These are phyloP conservation scores for Capsicum pubescens DNA, from an alignment of 257 asterid genomes.

Conservation along the genomic window DNA sequence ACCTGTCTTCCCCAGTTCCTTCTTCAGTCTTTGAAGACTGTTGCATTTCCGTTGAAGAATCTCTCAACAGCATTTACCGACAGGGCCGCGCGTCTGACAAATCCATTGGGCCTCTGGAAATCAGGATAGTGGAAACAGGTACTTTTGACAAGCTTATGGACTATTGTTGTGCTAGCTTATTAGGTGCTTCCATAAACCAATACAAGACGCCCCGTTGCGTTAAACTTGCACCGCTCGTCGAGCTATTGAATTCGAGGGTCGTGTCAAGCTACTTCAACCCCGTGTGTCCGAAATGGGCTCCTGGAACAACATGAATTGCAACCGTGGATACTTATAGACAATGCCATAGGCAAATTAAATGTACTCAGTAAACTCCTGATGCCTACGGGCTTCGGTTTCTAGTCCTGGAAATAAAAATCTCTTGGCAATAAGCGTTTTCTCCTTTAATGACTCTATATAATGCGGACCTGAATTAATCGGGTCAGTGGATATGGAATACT, in stretches of 20 bases:
- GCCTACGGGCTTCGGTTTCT: no score
- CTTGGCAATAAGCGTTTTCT: no score
- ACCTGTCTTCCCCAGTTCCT: conserved; percentile 54
- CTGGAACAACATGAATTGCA: no score
- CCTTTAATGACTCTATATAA: no score
- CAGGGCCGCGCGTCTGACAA: conserved; percentile 66
- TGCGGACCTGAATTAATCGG: no score
- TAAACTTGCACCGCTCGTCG: conserved; percentile 71
- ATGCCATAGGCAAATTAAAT: no score
- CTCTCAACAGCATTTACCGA: conserved; percentile 75
- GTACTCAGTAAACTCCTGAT: no score
- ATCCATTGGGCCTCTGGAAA: conserved; percentile 81
- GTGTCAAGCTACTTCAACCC: neutral
- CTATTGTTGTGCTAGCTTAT: conserved; percentile 56
- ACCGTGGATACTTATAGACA: no score
- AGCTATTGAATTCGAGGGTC: conserved; percentile 68
- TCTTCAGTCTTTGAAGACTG: conserved; percentile 80
- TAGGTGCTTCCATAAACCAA: conserved; percentile 65
- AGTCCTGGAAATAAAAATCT: no score
- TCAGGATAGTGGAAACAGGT: conserved; percentile 45
- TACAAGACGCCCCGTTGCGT: conserved; percentile 57
- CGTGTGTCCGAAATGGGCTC: neutral
- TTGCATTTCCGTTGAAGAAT: conserved; percentile 41
- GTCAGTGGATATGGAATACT: no score
- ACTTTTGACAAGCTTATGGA: conserved; percentile 93